phyloP scores from a whole-genome alignment of 192 early-diverging fungal species.

The Chytriomyces sp. region DNA sequence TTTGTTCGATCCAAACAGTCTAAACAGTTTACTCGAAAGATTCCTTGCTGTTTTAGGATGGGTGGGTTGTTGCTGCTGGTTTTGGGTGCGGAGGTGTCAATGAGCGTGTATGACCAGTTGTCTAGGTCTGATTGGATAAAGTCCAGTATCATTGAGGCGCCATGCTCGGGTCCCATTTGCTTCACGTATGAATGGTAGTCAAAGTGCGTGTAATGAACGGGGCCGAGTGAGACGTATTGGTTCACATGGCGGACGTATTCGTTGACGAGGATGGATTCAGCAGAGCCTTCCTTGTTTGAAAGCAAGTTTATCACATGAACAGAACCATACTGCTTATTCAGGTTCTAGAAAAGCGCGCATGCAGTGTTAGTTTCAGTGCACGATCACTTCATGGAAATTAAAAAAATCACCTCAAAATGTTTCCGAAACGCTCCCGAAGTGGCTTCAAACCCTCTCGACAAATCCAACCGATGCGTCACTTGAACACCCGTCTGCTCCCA shows the following conservation, averaged over 20 bases:
- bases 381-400: no score
- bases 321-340: constrained; percentile 73
- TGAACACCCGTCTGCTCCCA: constrained; percentile 96
- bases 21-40: constrained; percentile 88
- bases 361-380: no score
- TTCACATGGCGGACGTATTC: constrained; percentile 54
- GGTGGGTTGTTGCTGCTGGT: constrained; percentile 54
- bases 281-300: constrained; percentile 64
- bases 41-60: constrained; percentile 77
- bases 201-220: constrained; percentile 71
- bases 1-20: constrained; percentile 92
- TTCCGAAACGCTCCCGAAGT: constrained; percentile 78
- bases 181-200: constrained; percentile 85
- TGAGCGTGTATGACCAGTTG: constrained; percentile 31
- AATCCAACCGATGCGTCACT: constrained; percentile 77
- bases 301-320: constrained; percentile 84
- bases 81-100: constrained; percentile 38
- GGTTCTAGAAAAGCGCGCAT: constrained; percentile 50
- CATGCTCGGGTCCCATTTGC: constrained; percentile 52
- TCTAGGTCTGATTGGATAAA: constrained; percentile 45
- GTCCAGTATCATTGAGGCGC: constrained; percentile 13
- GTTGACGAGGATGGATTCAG: constrained; percentile 72
- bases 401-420: constrained; percentile 55
- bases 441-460: constrained; percentile 80
- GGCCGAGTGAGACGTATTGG: background rate